These are phyloP conservation scores for Suhomyces tanzawaensis DNA, from an alignment of 805 yeast genomes.

Conservation along the genomic window DNA sequence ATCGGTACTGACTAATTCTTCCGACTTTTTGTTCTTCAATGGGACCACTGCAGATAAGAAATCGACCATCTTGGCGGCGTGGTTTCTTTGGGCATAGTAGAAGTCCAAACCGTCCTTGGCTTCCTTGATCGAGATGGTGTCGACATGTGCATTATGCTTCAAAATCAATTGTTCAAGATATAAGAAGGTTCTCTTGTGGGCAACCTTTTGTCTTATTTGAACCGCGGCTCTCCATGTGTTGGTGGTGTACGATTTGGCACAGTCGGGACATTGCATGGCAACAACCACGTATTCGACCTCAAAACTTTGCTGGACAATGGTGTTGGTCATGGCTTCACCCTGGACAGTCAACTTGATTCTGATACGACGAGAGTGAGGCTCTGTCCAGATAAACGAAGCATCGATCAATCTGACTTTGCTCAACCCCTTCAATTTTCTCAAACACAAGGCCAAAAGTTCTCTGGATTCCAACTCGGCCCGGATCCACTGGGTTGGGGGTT, in stretches of 20 bases:
- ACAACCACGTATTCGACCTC: constrained; percentile 92
- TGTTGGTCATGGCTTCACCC: constrained; percentile 91
- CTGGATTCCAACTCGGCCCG: constrained; percentile 87
- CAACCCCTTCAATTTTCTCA: constrained; percentile 84
- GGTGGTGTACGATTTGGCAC: constrained; percentile 95
- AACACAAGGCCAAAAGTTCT: constrained; percentile 86
- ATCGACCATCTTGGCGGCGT: constrained; percentile 92
- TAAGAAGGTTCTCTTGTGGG: constrained; percentile 94
- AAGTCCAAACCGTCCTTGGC: constrained; percentile 93
- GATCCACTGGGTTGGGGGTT: constrained; percentile 95
- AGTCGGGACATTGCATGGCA: constrained; percentile 97
- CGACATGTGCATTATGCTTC: constrained; percentile 88
- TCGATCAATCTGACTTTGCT: constrained; percentile 83
- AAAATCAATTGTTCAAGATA: constrained; percentile 93
- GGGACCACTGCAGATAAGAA: constrained; percentile 86
- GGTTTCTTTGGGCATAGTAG: constrained; percentile 82
- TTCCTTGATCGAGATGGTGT: constrained; percentile 91
- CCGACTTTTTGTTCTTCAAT: constrained; percentile 74
- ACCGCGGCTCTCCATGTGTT: constrained; percentile 98
- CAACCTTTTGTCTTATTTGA: constrained; percentile 95
- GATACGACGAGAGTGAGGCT: constrained; percentile 96
- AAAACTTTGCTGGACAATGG: constrained; percentile 89
- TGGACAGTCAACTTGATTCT: constrained; percentile 90
- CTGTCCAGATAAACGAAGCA: constrained; percentile 97
- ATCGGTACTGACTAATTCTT: constrained; percentile 88